phyloP scores from a whole-genome alignment of 1,284 basidiomycete genomes.

The Tilletiopsis washingtonensis region DNA sequence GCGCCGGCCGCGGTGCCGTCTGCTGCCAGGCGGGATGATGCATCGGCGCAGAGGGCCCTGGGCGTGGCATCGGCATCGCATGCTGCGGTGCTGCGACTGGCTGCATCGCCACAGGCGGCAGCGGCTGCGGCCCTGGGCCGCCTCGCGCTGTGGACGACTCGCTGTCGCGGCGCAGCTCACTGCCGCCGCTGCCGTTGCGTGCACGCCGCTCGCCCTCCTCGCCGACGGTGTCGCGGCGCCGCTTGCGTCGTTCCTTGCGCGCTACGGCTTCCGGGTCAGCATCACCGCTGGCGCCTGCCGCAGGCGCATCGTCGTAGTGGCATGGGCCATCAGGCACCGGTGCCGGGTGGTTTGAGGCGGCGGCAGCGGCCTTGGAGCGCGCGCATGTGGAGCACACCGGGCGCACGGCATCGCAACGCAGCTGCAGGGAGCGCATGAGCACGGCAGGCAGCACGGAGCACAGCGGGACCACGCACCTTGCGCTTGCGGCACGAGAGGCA shows the following conservation, averaged over 20 bases:
- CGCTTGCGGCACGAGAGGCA: not conserved
- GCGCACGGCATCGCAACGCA: slow-evolving; percentile 12
- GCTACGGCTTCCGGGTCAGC: not conserved
- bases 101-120: too few relatives aligned
- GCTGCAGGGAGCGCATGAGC: not conserved
- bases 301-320: slow-evolving; percentile 8
- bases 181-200: not conserved
- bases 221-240: not conserved
- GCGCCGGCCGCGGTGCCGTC: too few relatives aligned
- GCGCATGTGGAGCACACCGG: slow-evolving; percentile 13
- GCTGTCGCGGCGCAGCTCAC: not conserved
- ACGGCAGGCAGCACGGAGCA: not conserved
- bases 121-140: too few relatives aligned
- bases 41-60: too few relatives aligned
- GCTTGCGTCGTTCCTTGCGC: not conserved
- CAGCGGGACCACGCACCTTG: not conserved
- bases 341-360: slow-evolving; percentile 6
- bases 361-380: slow-evolving; percentile 6
- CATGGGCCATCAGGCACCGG: slow-evolving; percentile 11
- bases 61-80: too few relatives aligned
- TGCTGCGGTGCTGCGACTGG: too few relatives aligned
- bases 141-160: not conserved
- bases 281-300: not conserved
- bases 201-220: not conserved
- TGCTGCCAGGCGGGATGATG: too few relatives aligned